Base-by-base conservation (phyloP, 2,329 filamentous ascomycete genomes). In the Gremmenia infestans region DNA sequence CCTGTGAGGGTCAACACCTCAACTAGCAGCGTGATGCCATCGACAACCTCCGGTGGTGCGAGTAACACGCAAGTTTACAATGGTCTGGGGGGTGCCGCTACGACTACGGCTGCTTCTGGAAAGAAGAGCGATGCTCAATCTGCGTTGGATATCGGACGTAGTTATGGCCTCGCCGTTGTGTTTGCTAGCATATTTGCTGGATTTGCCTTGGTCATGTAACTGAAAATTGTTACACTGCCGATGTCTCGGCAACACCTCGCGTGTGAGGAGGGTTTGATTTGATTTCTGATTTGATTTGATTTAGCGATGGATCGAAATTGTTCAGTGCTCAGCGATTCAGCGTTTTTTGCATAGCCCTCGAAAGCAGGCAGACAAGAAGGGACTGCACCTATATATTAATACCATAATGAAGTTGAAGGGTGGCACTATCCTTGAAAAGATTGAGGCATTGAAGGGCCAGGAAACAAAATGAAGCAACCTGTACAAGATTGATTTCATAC, bases 1-100 rank as follows among this genome's bases (percentile, higher is more conserved):
- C 88, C 89, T 14, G 80, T 72, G 43, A 77, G 76, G 54, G 72
- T 76, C 70, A 91, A 89, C 72, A 65, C 70, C 5, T 81, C 81
- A 6, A 72, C 77, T 7, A 68, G 71, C 52, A 71, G 71, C 28
- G 72, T 70, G 5, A 67, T 66, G 17, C 72, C 76, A 15, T 72
- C 73, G 7, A 72, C 73, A 9, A 68, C 76, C 7, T 68, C 74
- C 4, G 68, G 72, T 12, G 66, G 75, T 15, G 72, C 75, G 23
- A 69, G 71, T 55, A 72, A 32, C 71, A 35, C 67, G 67, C 9
- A 63, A 14, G 68, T 78, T 4, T 78, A 76, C 55, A 75, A 70
- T 32, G 77, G 77, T 4, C 71, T 78, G 40, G 74, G 70, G 17
- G 73, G 72, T 36, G 66, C 68, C 8, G 64, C 69, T 48, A 69